Base-by-base conservation (phyloP, 2,329 filamentous ascomycete genomes). In the Neocatenulostroma microsporum region DNA sequence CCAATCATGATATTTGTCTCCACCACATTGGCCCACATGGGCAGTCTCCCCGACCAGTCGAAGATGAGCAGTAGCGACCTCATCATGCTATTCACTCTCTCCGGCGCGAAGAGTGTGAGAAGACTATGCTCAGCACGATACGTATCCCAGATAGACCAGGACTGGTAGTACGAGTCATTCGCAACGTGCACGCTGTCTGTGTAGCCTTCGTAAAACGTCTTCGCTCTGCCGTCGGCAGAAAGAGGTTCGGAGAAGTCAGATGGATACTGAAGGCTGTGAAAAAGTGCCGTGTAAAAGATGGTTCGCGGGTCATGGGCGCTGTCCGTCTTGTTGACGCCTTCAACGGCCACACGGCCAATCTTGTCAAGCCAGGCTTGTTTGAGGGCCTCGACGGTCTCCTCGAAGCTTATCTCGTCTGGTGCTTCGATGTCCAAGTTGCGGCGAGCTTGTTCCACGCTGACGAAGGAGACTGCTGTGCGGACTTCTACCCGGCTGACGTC, bases 111-210 rank as follows among this genome's bases (percentile, higher is more conserved):
- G 0, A 70, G 39, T 0, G 67, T 64, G 0, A 70, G 46, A 0
- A 70, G 51, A 1, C 64, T 66, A 37, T 70, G 66, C 36, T 69
- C 66, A 1, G 66, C 67, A 3, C 67, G 55, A 44, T 67, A 70
- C 0, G 67, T 70, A 36, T 70, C 67, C 67, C 67, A 70, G 33
- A 70, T 68, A 1, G 64, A 68, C 67, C 67, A 70, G 1, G 64
- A 69, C 42, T 70, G 67, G 40, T 69, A 69, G 46, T 70, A 70
- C 0, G 63, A 67, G 29, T 70, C 66, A 20, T 62, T 56, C 4
- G 45, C 53, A 8, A 51, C 50, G 29, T 68, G 63, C 1, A 68
- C 47, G 19, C 56, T 64, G 32, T 70, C 66, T 0, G 66, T 69
- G 35, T 69, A 70, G 11, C 67, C 67, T 23, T 61, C 66, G 42